These are phyloP conservation scores for Fusarium odoratissimum DNA, from an alignment of 2,329 filamentous ascomycete genomes.

Conservation along the genomic window DNA sequence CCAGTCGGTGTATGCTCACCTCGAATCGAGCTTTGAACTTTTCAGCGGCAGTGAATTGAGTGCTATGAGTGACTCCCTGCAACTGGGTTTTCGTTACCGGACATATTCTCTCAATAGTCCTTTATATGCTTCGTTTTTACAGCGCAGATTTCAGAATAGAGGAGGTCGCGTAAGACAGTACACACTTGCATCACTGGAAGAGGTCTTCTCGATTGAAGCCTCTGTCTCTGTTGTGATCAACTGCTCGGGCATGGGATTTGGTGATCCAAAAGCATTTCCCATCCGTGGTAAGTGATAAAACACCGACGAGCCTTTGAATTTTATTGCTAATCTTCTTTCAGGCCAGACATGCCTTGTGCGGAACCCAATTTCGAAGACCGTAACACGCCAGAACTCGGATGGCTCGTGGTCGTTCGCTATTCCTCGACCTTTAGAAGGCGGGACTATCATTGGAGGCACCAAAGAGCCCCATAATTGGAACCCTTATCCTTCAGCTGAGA, in stretches of 20 bases:
- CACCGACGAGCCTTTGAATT: fast-evolving
- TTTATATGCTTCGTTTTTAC: not conserved
- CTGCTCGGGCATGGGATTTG: not conserved
- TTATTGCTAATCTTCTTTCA: not conserved
- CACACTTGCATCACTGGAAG: not conserved
- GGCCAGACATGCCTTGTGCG: constrained; percentile 7
- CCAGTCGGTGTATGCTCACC: not conserved
- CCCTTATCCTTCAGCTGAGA: not conserved
- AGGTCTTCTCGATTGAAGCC: not conserved
- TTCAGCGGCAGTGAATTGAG: not conserved
- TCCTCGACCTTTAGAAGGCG: constrained; percentile 2
- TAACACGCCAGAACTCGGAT: not conserved
- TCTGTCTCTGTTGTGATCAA: not conserved
- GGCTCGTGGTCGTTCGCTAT: constrained; percentile 9
- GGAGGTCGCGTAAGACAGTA: not conserved
- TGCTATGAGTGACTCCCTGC: not conserved
- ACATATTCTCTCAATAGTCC: constrained; percentile 1
- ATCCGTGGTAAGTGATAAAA: not conserved
- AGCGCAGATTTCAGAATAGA: not conserved
- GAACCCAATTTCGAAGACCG: not conserved
- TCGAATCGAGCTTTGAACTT: not conserved
- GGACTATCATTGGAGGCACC: not conserved
- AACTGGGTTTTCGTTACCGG: constrained; percentile 1
- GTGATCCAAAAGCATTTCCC: not conserved
- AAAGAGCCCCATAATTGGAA: not conserved